phyloP scores from a whole-genome alignment of 2,329 filamentous ascomycete genomes.

The Apiospora koreana region DNA sequence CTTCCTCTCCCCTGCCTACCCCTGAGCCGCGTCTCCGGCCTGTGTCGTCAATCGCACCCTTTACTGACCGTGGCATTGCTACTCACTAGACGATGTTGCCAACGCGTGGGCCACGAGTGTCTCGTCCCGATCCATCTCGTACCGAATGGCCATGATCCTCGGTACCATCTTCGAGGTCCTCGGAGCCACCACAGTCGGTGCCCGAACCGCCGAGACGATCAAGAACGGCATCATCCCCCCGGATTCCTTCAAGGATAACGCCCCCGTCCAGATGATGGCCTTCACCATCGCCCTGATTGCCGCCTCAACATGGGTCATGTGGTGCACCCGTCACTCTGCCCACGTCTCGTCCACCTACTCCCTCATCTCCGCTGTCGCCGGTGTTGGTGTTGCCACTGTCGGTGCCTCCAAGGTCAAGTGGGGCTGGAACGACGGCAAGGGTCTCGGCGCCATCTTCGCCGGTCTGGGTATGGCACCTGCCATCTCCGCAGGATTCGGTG shows the following conservation, averaged over 20 bases:
- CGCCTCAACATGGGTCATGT: conserved; percentile 76
- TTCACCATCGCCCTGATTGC: conserved; percentile 65
- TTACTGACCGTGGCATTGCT: neutral
- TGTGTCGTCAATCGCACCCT: neutral
- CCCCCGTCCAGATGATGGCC: conserved; percentile 68
- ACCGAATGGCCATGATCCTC: conserved; percentile 68
- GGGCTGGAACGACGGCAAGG: conserved; percentile 70
- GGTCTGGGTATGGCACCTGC: conserved; percentile 70
- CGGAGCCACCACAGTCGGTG: conserved; percentile 67
- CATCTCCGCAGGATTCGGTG: conserved; percentile 65
- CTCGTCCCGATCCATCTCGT: conserved; percentile 74
- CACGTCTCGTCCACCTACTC: conserved; percentile 76
- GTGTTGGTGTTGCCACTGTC: conserved; percentile 68
- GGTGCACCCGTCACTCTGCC: conserved; percentile 73
- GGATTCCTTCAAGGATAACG: conserved; percentile 57
- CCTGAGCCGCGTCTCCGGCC: neutral
- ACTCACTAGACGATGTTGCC: conserved; percentile 70
- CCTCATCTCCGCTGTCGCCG: conserved; percentile 67
- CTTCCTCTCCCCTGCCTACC: neutral
- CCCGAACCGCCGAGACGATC: conserved; percentile 74
- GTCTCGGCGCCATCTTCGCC: conserved; percentile 71
- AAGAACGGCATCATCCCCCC: conserved; percentile 75
- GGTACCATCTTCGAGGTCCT: conserved; percentile 68
- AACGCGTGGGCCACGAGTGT: conserved; percentile 83
- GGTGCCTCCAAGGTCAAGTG: conserved; percentile 64